phyloP scores from a whole-genome alignment of 2,329 filamentous ascomycete species.

The Neopestalotiopsis sp. region DNA sequence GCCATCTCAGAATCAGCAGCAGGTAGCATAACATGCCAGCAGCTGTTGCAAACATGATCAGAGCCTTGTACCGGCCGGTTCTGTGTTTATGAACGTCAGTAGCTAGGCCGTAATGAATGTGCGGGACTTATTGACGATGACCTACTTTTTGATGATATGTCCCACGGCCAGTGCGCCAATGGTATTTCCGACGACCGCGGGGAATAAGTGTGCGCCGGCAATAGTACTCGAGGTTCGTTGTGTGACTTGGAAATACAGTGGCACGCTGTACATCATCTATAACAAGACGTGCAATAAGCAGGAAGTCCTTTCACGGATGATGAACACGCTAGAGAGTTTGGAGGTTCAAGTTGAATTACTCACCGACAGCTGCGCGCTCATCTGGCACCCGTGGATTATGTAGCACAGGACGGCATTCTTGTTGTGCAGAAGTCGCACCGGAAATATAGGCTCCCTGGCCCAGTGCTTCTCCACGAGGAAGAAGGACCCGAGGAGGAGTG shows the following conservation, averaged over 20 bases:
- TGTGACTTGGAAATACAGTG: constrained; percentile 73
- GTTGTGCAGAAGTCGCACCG: constrained; percentile 56
- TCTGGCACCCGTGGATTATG: constrained; percentile 56
- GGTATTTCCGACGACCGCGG: constrained; percentile 71
- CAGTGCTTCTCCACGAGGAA: constrained; percentile 43
- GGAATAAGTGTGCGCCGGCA: constrained; percentile 67
- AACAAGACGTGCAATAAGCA: neutral
- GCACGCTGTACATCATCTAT: constrained; percentile 67
- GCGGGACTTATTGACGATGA: neutral
- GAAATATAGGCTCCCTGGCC: constrained; percentile 62
- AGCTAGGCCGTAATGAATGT: neutral
- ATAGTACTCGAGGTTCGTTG: constrained; percentile 59
- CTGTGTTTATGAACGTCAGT: constrained; percentile 33
- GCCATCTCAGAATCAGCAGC: constrained; percentile 62
- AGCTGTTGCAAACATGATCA: constrained; percentile 56
- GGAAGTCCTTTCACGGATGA: neutral
- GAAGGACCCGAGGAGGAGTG: constrained; percentile 37
- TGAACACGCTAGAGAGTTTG: neutral
- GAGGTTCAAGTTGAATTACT: constrained; percentile 26
- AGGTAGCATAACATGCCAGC: constrained; percentile 55
- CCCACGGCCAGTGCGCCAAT: constrained; percentile 67
- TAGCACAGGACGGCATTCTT: constrained; percentile 59
- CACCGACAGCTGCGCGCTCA: constrained; percentile 62
- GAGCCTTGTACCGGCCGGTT: constrained; percentile 63
- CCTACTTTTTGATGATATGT: constrained; percentile 60